Evolutionary conservation across 1,139 yeast species (phyloP), one percentile per base, ranked within the genome.

Genomic region (Martiniozyma asiatica): DNA sequence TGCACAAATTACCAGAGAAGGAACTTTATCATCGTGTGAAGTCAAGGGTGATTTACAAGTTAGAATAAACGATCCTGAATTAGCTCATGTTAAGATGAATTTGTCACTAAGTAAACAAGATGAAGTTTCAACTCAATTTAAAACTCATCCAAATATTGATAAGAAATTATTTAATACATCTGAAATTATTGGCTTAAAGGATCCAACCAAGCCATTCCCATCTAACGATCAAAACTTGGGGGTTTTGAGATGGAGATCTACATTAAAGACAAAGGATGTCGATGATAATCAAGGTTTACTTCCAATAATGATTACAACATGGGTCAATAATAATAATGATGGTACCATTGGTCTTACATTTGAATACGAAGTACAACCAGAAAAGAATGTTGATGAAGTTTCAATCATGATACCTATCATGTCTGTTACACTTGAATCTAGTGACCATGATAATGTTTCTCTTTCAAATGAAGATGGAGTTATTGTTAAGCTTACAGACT

Each of bases 61-160:
- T 51, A 76, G 95, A 55, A 75, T 89, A 43, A 85, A 80, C 51
- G 70, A 84, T 45, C 62, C 78, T 10, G 68, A 65, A 20, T 63
- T 77, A 40, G 73, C 93, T 14, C 68, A 68, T 41, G 68, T 84
- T 35, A 72, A 70, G 50, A 65, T 87, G 35, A 52, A 72, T 38
- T 63, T 87, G 39, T 53, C 62, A 28, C 62, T 73, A 24, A 64
- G 56, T 31, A 58, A 61, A 25, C 37, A 35, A 13, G 26, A 32
- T 8, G 53, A 61, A 13, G 49, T 61, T 21, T 70, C 69, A 20
- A 65, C 73, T 33, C 89, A 77, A 51, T 89, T 73, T 63, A 87
- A 87, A 56, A 84, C 97, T 18, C 96, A 89, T 59, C 98, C 98
- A 39, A 85, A 87, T 53, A 93, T 89, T 41, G 96, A 89, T 59